A percentile compares a stretch with the other conserved stretches of the same genome.
Evolutionary conservation across 2,329 filamentous ascomycete genomes (phyloP).

Genomic region (Eutypa lata): DNA sequence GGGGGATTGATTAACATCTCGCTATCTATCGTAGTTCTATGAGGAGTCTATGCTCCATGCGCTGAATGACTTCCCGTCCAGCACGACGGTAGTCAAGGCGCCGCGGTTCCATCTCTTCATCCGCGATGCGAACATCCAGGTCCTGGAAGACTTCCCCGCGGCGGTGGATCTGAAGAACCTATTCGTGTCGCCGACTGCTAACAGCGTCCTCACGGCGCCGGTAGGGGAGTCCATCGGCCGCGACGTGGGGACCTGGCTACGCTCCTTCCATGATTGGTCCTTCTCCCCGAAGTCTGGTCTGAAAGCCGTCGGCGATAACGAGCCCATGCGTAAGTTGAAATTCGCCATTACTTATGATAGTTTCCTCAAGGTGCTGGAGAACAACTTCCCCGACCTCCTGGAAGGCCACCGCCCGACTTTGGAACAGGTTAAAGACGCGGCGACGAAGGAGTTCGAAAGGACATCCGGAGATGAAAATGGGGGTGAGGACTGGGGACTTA

Average conservation of each 20-base stretch:
- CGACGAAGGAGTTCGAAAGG: conserved; percentile 4
- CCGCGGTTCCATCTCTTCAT: conserved; percentile 33
- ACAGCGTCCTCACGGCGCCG: conserved; percentile 8
- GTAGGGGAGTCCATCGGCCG: conserved; percentile 22
- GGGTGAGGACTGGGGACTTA: conserved; percentile 16
- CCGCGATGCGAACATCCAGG: conserved; percentile 28
- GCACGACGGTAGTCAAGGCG: conserved; percentile 19
- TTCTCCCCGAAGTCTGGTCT: conserved; percentile 18
- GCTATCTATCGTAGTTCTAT: too few relatives aligned
- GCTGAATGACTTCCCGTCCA: conserved; percentile 17
- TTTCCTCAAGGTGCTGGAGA: conserved; percentile 29
- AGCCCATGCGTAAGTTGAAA: conserved; percentile 34
- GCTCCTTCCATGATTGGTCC: conserved; percentile 33
- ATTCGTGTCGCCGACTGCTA: conserved; percentile 18
- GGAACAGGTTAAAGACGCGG: conserved; percentile 20
- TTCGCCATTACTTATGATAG: conserved; percentile 33
- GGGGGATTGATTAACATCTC: too few relatives aligned
- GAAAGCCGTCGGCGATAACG: conserved; percentile 17
- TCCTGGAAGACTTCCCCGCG: conserved; percentile 33
- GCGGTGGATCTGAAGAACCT: conserved; percentile 31
- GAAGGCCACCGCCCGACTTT: conserved; percentile 22
- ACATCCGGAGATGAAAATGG: background rate
- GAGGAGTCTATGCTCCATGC: conserved; percentile 30
- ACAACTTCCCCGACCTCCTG: conserved; percentile 28
- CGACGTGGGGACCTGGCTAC: conserved; percentile 30